Evolutionary conservation across 2,329 filamentous ascomycete genomes (phyloP).

Genomic region (Epichloe glyceriae): DNA sequence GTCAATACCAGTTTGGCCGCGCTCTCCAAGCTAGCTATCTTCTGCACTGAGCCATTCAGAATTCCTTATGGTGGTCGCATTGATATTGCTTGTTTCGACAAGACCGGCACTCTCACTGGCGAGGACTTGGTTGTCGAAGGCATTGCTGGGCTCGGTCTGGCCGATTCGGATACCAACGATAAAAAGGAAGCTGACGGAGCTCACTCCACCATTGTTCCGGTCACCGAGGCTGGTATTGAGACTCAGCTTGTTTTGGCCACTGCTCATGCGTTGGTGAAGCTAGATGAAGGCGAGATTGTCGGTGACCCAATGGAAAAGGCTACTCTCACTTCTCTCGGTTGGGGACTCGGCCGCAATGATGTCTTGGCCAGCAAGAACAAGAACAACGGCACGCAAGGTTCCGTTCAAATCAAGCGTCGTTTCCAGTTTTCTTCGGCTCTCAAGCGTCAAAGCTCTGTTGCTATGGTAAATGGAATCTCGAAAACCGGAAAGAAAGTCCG

Average conservation of each 20-base stretch:
- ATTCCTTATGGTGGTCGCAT: conserved; percentile 94
- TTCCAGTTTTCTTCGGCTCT: conserved; percentile 97
- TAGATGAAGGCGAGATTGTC: conserved; percentile 94
- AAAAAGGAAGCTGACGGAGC: conserved; percentile 64
- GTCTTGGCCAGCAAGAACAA: conserved; percentile 51
- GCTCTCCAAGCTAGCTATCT: conserved; percentile 89
- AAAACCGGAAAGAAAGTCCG: conserved; percentile 63
- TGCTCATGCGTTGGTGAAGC: conserved; percentile 86
- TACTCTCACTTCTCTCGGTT: conserved; percentile 76
- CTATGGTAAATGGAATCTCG: conserved; percentile 63
- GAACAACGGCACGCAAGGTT: conserved; percentile 36
- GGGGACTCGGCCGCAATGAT: conserved; percentile 85
- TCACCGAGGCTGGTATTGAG: conserved; percentile 58
- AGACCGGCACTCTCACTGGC: conserved; percentile 91
- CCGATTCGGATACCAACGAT: conserved; percentile 50
- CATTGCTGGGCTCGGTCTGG: conserved; percentile 76
- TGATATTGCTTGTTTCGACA: conserved; percentile 95
- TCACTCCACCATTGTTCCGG: conserved; percentile 63
- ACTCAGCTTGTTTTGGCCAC: conserved; percentile 90
- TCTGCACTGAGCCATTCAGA: conserved; percentile 96
- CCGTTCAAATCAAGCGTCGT: conserved; percentile 86
- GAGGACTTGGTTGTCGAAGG: conserved; percentile 96
- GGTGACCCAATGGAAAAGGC: conserved; percentile 99
- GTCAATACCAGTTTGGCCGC: conserved; percentile 96
- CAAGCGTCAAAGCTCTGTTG: conserved; percentile 91